Percentiles rank a stretch among this genome's conserved stretches.
Conservation (phyloP, 225 moss, liverwort and hornwort genomes). For the Rhytidiadelphus loreus region DNA sequence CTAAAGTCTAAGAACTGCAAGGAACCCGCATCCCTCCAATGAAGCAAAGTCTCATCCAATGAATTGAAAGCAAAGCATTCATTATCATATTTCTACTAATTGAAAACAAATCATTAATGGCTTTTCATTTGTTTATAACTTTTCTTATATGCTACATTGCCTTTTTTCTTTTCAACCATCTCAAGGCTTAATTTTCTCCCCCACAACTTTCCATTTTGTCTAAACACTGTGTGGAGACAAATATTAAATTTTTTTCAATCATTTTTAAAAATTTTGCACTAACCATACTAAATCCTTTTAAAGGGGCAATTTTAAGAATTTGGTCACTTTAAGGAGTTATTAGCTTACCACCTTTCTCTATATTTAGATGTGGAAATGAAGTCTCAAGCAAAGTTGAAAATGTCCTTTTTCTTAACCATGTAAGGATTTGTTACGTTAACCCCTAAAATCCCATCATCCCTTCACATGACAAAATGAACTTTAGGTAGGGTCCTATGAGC, state of each 20-base stretch:
- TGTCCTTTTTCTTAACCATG: background rate
- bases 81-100: background rate
- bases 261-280: background rate
- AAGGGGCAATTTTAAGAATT: rapidly evolving
- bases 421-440: background rate
- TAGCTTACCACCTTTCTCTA: rapidly evolving
- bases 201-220: rapidly evolving
- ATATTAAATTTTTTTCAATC: rapidly evolving
- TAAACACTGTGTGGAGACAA: rapidly evolving
- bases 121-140: background rate
- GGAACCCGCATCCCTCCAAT: too few species aligned
- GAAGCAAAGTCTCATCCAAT: too few species aligned
- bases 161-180: background rate
- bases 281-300: background rate
- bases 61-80: background rate
- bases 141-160: background rate
- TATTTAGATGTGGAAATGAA: background rate
- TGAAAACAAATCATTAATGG: background rate
- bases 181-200: rapidly evolving
- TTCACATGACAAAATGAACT: rapidly evolving
- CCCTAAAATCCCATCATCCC: rapidly evolving
- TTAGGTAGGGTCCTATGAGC: rapidly evolving
- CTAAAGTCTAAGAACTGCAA: too few species aligned
- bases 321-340: background rate
- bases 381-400: background rate